Evolutionary conservation across 2,329 filamentous ascomycete species (phyloP), one percentile per base, ranked within the genome.

Genomic region (Taxawa tesnikishii): DNA sequence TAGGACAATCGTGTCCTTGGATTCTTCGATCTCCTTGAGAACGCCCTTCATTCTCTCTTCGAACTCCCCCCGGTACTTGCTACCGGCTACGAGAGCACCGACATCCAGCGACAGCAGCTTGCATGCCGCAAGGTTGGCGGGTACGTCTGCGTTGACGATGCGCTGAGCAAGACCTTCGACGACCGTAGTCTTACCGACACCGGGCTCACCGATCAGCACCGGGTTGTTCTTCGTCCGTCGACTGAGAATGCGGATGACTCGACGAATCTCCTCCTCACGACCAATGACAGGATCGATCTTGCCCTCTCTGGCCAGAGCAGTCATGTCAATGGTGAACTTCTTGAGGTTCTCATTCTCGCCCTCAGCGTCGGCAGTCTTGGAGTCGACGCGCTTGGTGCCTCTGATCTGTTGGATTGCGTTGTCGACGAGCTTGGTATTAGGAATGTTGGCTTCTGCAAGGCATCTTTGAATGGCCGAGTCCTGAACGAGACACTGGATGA

Each of bases 21-120:
- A 84, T 35, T 93, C 79, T 45, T 87, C 73, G 37, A 98, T 94
- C 62, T 98, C 90, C 59, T 96, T 98, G 48, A 98, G 60, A 4
- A 98, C 90, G 34, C 88, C 87, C 71, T 98, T 98, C 87, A 98
- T 96, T 46, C 90, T 76, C 67, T 98, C 90, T 57, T 98, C 90
- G 38, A 98, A 98, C 57, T 98, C 90, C 63, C 90, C 90, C 30
- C 90, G 79, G 65, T 92, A 98, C 63, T 98, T 98, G 73, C 85
- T 94, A 45, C 90, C 90, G 37, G 90, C 90, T 41, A 98, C 88
- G 36, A 98, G 68, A 15, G 88, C 82, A 47, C 90, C 90, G 29
- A 98, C 88, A 50, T 98, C 90, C 28, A 98, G 75, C 4, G 90
- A 94, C 35, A 98, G 76, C 38, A 98, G 69, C 56, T 82, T 90